A percentile compares a stretch with the other conserved stretches of the same genome.
Evolutionary conservation across 1,139 yeast species (phyloP).

Genomic region (Candida dubliniensis): DNA sequence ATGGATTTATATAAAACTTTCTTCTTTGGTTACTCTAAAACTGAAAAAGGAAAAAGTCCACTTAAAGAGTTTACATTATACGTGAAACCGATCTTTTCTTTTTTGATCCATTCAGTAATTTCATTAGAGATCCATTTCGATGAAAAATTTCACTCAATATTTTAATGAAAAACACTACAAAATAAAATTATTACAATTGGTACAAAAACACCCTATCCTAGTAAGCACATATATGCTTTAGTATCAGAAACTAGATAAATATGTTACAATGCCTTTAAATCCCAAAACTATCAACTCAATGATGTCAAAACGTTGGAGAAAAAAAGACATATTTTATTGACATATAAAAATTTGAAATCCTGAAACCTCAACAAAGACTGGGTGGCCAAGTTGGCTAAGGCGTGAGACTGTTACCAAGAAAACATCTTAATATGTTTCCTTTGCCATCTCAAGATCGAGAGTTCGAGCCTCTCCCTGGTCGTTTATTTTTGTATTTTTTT

Average conservation of each 20-base stretch:
- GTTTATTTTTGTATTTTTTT: constrained; percentile 6
- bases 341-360: background rate
- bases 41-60: background rate
- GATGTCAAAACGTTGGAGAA: no score
- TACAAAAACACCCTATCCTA: no score
- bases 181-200: background rate
- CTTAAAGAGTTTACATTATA: no score
- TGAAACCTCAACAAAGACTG: constrained; percentile 24
- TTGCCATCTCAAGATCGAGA: constrained; percentile 52
- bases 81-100: no score
- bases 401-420: constrained; percentile 50
- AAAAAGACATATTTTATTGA: no score
- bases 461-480: constrained; percentile 51
- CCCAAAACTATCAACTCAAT: no score
- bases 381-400: constrained; percentile 65
- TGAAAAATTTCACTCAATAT: background rate
- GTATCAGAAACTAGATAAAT: no score
- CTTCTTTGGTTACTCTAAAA: background rate
- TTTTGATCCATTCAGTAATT: background rate
- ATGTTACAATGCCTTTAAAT: no score
- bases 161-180: background rate
- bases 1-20: background rate
- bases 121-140: background rate
- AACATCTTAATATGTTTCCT: background rate
- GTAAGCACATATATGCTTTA: no score